phyloP scores from a whole-genome alignment of 345 rosid genomes.

The Brassica rapa region DNA sequence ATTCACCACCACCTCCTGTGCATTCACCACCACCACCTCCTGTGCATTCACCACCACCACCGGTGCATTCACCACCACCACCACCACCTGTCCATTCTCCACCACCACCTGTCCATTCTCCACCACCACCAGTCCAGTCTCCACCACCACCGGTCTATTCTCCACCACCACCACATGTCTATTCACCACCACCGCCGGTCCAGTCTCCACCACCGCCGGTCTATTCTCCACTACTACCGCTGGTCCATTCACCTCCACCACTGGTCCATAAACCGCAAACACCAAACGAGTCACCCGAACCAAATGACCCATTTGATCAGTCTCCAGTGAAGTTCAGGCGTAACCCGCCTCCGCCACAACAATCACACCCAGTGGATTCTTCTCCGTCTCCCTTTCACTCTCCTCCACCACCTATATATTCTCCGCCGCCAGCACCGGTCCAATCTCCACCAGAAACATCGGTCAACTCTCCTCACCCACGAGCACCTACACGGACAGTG shows the following conservation, averaged over 20 bases:
- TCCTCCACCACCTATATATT: neutral
- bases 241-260: slow-evolving; percentile 27
- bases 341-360: slow-evolving; percentile 42
- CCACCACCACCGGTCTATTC: neutral
- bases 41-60: neutral
- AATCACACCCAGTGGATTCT: slow-evolving; percentile 35
- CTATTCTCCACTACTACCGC: slow-evolving; percentile 28
- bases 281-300: slow-evolving; percentile 39
- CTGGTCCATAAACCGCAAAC: slow-evolving; percentile 24
- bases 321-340: slow-evolving; percentile 38
- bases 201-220: slow-evolving; percentile 28
- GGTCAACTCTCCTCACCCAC: slow-evolving; percentile 27
- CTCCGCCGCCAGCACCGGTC: slow-evolving; percentile 19
- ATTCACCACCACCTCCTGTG: slow-evolving; percentile 36
- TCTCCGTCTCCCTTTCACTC: slow-evolving; percentile 19
- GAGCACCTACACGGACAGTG: slow-evolving; percentile 10
- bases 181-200: slow-evolving; percentile 31
- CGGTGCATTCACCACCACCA: slow-evolving; percentile 5
- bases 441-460: slow-evolving; percentile 36
- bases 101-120: slow-evolving; percentile 5
- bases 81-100: slow-evolving; percentile 4
- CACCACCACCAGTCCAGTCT: neutral
- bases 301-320: slow-evolving; percentile 34
- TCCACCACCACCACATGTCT: slow-evolving; percentile 21
- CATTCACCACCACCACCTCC: slow-evolving; percentile 11